phyloP scores from a whole-genome alignment of 805 yeast genomes.

The Sugiyamaella marilandica region DNA sequence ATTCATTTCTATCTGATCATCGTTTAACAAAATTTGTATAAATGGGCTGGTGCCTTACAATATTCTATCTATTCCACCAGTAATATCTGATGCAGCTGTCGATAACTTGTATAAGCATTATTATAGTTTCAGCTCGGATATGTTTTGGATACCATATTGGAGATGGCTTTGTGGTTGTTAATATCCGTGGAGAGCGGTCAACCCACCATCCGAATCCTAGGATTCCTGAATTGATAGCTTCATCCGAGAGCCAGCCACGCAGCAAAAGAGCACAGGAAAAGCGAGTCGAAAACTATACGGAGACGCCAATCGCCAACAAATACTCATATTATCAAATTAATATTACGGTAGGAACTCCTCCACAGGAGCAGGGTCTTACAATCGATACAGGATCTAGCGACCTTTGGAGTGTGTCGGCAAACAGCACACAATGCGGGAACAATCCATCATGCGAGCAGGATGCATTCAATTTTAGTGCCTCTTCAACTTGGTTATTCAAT shows the following conservation, averaged over 20 bases:
- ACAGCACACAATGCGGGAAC: constrained; percentile 12
- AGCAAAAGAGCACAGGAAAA: too few species aligned
- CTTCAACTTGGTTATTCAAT: constrained; percentile 15
- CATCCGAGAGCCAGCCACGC: background rate
- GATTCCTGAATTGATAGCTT: background rate
- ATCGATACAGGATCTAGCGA: constrained; percentile 50
- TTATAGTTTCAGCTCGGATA: background rate
- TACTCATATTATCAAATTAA: constrained; percentile 14
- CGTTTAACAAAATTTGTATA: too few species aligned
- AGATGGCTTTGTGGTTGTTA: constrained; percentile 9
- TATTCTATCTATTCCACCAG: too few species aligned
- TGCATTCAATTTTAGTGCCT: background rate
- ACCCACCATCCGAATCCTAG: constrained; percentile 16
- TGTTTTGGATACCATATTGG: background rate
- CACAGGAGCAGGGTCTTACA: constrained; percentile 37
- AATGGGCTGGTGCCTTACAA: too few species aligned
- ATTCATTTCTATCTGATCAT: too few species aligned
- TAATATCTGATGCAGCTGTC: too few species aligned
- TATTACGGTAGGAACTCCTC: constrained; percentile 39
- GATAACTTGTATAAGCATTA: too few species aligned
- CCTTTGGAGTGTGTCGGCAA: constrained; percentile 39
- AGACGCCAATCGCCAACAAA: constrained; percentile 8
- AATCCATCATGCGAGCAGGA: background rate
- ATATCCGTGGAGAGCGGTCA: constrained; percentile 8
- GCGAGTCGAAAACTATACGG: background rate